phyloP scores from a whole-genome alignment of 2,329 filamentous ascomycete species.

The Fusarium pseudonygamai region DNA sequence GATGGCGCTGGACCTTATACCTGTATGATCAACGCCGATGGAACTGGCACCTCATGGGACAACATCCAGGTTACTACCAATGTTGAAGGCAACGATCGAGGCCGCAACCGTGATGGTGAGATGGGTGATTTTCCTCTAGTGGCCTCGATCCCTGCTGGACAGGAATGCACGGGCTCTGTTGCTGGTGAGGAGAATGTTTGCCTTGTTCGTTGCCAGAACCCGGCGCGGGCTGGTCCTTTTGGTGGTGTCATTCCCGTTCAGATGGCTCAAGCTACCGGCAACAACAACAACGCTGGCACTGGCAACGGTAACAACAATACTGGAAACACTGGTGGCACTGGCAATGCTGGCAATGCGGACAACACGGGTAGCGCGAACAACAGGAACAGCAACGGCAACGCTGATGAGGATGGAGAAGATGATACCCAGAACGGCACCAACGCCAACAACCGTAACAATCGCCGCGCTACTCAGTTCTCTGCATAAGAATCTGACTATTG shows the following conservation, averaged over 20 bases:
- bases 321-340: too few relatives aligned
- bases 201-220: conserved; percentile 18
- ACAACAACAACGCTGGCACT: background rate
- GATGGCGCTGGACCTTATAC: conserved; percentile 61
- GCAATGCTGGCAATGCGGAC: background rate
- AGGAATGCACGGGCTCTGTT: conserved; percentile 2
- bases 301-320: background rate
- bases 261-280: background rate
- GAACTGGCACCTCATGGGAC: conserved; percentile 48
- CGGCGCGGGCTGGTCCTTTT: conserved; percentile 8
- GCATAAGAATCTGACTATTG: background rate
- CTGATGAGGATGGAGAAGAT: background rate
- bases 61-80: conserved; percentile 1
- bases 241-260: conserved; percentile 10
- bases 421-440: background rate
- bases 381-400: background rate
- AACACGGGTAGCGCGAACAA: background rate
- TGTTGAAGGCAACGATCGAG: background rate
- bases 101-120: conserved; percentile 11
- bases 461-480: background rate
- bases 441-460: background rate
- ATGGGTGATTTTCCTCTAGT: background rate
- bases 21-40: conserved; percentile 71
- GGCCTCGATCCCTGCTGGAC: conserved; percentile 1
- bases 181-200: conserved; percentile 11